phyloP scores from a whole-genome alignment of 129 eudicot genomes.

The Solidago caesia region DNA sequence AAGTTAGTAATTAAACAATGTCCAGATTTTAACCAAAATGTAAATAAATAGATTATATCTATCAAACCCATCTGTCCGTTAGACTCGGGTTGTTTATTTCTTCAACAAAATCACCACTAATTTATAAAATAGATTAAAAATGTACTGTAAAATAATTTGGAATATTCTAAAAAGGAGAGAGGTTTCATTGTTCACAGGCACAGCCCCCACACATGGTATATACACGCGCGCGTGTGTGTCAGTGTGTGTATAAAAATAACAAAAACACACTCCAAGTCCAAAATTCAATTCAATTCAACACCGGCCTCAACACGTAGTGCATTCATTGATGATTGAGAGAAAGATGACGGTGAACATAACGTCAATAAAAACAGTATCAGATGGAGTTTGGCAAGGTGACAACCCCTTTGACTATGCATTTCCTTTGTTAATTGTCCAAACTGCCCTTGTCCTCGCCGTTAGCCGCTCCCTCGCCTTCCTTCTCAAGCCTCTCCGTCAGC shows the following conservation, averaged over 20 bases:
- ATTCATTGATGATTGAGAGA: background rate
- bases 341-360: slow-evolving; percentile 50
- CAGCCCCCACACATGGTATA: background rate
- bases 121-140: no score
- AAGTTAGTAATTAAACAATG: no score
- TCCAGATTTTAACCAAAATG: no score
- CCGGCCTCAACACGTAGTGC: background rate
- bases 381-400: slow-evolving; percentile 80
- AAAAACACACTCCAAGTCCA: background rate
- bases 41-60: no score
- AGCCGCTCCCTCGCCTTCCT: slow-evolving; percentile 72
- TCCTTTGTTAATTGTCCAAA: slow-evolving; percentile 65
- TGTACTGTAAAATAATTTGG: no score
- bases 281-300: background rate
- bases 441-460: slow-evolving; percentile 52
- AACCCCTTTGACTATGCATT: slow-evolving; percentile 71
- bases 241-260: background rate
- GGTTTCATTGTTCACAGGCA: no score
- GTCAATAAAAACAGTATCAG: slow-evolving; percentile 50
- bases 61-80: background rate
- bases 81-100: background rate
- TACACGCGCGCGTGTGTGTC: background rate
- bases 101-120: no score
- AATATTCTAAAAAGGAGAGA: no score
- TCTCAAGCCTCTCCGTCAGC: slow-evolving; percentile 86